Conservation (phyloP, 805 yeast genomes). For the Candida sakaeoensis region DNA sequence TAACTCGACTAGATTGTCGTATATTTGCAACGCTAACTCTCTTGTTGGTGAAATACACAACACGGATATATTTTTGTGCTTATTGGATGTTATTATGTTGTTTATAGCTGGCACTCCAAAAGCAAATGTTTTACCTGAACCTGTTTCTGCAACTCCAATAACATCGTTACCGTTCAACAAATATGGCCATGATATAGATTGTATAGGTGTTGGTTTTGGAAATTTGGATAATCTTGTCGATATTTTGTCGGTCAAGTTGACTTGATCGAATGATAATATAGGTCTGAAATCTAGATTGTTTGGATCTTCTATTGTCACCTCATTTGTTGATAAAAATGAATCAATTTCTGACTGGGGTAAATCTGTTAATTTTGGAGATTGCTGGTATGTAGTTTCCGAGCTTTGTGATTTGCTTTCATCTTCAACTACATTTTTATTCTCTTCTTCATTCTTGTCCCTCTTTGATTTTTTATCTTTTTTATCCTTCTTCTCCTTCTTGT, state of each 20-base stretch:
- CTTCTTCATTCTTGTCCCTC: constrained; percentile 23
- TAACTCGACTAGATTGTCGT: constrained; percentile 71
- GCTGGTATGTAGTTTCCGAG: constrained; percentile 25
- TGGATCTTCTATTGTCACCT: constrained; percentile 77
- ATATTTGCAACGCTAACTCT: constrained; percentile 92
- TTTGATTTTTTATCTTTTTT: constrained; percentile 25
- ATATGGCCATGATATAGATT: constrained; percentile 93
- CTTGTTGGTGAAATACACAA: constrained; percentile 94
- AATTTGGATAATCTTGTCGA: constrained; percentile 63
- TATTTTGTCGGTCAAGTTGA: constrained; percentile 52
- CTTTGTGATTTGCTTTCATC: constrained; percentile 25
- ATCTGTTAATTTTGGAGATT: constrained; percentile 35
- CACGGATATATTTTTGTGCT: constrained; percentile 58
- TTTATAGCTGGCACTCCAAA: constrained; percentile 97
- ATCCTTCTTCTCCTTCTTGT: constrained; percentile 24
- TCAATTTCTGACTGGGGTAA: constrained; percentile 56
- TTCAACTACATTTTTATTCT: constrained; percentile 23
- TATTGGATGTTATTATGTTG: constrained; percentile 48
- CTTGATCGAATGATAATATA: constrained; percentile 59
- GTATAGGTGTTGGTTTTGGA: constrained; percentile 93
- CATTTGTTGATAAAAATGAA: constrained; percentile 63
- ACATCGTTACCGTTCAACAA: constrained; percentile 76
- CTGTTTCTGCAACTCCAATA: constrained; percentile 97
- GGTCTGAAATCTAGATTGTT: constrained; percentile 56
- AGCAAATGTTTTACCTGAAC: constrained; percentile 96